These are phyloP conservation scores for Gossypium mustelinum DNA, from an alignment of 345 rosid species.

Conservation along the genomic window DNA sequence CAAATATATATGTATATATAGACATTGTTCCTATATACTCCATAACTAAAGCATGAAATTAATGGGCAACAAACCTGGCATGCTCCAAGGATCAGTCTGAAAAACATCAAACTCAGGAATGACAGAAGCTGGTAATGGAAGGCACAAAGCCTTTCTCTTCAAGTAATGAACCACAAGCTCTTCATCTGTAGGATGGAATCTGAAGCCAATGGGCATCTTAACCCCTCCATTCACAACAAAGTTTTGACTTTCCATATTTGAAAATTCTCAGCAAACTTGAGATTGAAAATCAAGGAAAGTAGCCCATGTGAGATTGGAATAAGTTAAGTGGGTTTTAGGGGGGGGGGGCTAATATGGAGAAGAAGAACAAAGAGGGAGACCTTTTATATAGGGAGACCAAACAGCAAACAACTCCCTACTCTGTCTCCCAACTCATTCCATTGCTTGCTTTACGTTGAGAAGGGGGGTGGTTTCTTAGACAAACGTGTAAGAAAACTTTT, in stretches of 20 bases:
- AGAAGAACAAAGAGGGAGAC: constrained; percentile 8
- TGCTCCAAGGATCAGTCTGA: constrained; percentile 52
- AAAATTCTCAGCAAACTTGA: neutral
- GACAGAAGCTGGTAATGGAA: constrained; percentile 71
- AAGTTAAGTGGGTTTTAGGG: neutral
- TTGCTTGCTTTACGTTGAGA: constrained; percentile 26
- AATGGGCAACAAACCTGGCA: constrained; percentile 51
- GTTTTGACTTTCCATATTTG: constrained; percentile 32
- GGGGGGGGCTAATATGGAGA: neutral
- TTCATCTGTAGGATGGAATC: constrained; percentile 84
- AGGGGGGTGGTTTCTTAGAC: constrained; percentile 17
- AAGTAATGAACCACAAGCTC: constrained; percentile 87
- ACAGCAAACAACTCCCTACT: neutral
- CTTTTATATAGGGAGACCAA: neutral
- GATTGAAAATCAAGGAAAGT: constrained; percentile 9
- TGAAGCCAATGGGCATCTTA: constrained; percentile 71
- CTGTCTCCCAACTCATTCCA: constrained; percentile 15
- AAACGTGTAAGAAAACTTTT: constrained; percentile 26
- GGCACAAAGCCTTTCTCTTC: constrained; percentile 45
- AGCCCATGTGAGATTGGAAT: constrained; percentile 15
- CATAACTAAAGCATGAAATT: too few relatives aligned
- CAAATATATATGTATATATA: too few relatives aligned
- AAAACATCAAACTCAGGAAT: constrained; percentile 76
- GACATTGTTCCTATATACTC: too few relatives aligned
- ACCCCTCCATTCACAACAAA: constrained; percentile 39